These are phyloP conservation scores for Kazachstania sp. DNA, from an alignment of 1,139 yeast species.

Conservation along the genomic window DNA sequence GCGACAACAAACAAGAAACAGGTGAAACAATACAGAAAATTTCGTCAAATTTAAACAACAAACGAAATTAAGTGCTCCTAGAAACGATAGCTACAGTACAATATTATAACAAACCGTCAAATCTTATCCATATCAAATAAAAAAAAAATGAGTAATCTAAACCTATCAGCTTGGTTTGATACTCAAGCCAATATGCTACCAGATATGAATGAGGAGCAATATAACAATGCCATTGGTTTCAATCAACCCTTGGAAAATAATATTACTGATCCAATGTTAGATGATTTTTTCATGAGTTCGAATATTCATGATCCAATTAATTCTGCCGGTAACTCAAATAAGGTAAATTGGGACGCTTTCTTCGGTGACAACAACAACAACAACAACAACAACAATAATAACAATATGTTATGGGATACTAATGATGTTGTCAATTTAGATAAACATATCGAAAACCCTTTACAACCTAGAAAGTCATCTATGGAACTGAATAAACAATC, in stretches of 20 bases:
- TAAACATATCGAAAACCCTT: not conserved
- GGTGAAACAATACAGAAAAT: too few species aligned
- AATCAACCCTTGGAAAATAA: constrained; percentile 2
- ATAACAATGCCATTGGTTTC: not conserved
- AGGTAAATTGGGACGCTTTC: not conserved
- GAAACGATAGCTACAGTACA: too few species aligned
- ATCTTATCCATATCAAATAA: not conserved
- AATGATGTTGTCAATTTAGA: not conserved
- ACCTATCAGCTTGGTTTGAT: constrained; percentile 2
- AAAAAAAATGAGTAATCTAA: constrained; percentile 3
- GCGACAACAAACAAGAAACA: too few species aligned
- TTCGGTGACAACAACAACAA: not conserved
- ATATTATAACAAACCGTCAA: not conserved
- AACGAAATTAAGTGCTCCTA: too few species aligned
- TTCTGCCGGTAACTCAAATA: too few species aligned
- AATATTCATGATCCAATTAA: too few species aligned
- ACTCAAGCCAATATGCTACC: not conserved
- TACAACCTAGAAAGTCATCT: too few species aligned
- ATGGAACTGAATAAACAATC: constrained; percentile 22
- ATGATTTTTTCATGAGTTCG: not conserved
- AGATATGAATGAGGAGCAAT: not conserved
- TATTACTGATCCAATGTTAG: constrained; percentile 1
- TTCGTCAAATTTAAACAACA: too few species aligned
- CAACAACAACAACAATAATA: not conserved
- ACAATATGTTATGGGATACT: not conserved